Evolutionary conservation across 441 rosid genomes (phyloP).

Genomic region (Capsella rubella): DNA sequence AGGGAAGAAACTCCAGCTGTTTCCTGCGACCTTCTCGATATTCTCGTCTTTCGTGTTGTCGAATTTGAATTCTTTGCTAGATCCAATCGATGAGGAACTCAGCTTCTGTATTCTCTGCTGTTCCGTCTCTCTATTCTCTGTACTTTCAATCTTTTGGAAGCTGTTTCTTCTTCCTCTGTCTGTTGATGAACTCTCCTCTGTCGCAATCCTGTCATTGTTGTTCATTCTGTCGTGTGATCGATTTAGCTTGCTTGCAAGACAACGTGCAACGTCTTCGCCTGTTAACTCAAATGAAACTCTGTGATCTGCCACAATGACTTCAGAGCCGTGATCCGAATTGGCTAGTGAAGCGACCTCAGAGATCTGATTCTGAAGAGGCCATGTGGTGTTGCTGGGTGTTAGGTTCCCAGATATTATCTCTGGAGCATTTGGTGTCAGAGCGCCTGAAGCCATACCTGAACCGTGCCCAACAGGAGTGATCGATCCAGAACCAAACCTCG

Average conservation of each 20-base stretch:
- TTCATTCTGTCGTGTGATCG: conserved; percentile 57
- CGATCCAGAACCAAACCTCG: conserved; percentile 86
- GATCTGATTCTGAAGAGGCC: conserved; percentile 56
- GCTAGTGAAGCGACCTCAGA: conserved; percentile 63
- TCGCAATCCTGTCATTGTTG: conserved; percentile 47
- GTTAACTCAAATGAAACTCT: conserved; percentile 94
- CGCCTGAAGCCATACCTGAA: conserved; percentile 71
- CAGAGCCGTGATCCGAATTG: conserved; percentile 61
- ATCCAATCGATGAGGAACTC: conserved; percentile 77
- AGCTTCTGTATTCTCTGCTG: conserved; percentile 60
- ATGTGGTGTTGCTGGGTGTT: conserved; percentile 62
- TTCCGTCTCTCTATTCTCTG: conserved; percentile 57
- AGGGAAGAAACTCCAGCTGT: conserved; percentile 91
- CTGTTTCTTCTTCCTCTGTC: conserved; percentile 41
- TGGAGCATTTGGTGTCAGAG: conserved; percentile 66
- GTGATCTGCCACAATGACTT: conserved; percentile 59
- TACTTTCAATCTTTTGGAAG: conserved; percentile 39
- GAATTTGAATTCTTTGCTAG: conserved; percentile 89
- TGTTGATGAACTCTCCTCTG: conserved; percentile 34
- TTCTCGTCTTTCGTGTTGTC: conserved; percentile 76
- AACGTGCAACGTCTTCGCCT: conserved; percentile 93
- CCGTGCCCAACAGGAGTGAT: conserved; percentile 69
- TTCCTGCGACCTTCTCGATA: conserved; percentile 70
- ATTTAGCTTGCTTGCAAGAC: conserved; percentile 69
- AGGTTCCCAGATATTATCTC: conserved; percentile 65